phyloP scores from a whole-genome alignment of 2,329 filamentous ascomycete genomes.

The Sporothrix dimorphospora region DNA sequence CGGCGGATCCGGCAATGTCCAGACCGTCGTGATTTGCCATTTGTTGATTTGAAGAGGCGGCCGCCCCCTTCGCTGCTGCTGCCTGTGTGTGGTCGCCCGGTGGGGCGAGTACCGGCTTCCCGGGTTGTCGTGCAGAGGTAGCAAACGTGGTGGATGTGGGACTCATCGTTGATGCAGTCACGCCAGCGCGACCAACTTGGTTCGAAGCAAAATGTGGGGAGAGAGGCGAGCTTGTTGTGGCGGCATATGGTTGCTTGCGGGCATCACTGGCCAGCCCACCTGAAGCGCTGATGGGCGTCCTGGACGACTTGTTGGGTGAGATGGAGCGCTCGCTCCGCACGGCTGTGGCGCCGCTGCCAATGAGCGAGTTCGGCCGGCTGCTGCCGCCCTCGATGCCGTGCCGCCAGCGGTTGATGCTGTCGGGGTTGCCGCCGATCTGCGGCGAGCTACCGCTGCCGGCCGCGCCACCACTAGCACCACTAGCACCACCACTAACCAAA shows the following conservation, averaged over 20 bases:
- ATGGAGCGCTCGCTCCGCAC: conserved; percentile 57
- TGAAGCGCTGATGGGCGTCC: conserved; percentile 43
- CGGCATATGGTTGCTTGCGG: conserved; percentile 49
- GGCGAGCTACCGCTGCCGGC: not conserved
- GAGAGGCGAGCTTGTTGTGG: conserved; percentile 29
- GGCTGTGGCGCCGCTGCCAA: conserved; percentile 37
- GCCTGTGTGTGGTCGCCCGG: not conserved
- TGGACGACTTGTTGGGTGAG: conserved; percentile 54
- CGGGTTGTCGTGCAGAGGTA: not conserved
- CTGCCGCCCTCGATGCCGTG: conserved; percentile 59
- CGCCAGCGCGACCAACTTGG: conserved; percentile 42
- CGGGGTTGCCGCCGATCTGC: conserved; percentile 49
- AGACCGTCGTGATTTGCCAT: not conserved
- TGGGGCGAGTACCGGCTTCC: not conserved
- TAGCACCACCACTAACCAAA: no score
- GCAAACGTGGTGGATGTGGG: not conserved
- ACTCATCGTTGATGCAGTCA: conserved; percentile 5
- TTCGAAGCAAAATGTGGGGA: conserved; percentile 27
- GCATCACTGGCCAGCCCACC: conserved; percentile 52
- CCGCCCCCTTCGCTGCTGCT: not conserved
- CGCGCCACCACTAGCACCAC: no score
- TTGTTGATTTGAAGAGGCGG: not conserved
- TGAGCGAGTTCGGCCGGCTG: conserved; percentile 44
- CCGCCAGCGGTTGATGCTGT: conserved; percentile 87
- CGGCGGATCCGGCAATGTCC: not conserved